Evolutionary conservation across 2,329 filamentous ascomycete species (phyloP).

Genomic region (Lasiodiplodia sp.): DNA sequence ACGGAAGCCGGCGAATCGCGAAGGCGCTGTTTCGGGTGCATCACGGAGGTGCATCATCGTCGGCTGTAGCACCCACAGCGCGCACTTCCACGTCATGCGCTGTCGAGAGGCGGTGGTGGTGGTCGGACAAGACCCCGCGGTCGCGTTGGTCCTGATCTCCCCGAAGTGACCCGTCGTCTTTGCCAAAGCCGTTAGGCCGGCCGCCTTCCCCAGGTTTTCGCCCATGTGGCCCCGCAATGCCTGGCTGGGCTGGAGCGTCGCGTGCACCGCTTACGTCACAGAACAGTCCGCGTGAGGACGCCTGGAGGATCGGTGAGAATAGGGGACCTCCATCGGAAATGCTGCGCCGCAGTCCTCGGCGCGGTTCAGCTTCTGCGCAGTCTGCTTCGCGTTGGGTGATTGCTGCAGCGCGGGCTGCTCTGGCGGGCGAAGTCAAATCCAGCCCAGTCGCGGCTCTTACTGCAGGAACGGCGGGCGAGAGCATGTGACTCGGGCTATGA

Average conservation of each 20-base stretch:
- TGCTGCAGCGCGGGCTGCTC: neutral
- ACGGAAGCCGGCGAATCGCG: slow-evolving; percentile 12
- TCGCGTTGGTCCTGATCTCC: slow-evolving; percentile 7
- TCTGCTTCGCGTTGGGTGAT: neutral
- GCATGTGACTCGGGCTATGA: slow-evolving; percentile 19
- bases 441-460: slow-evolving; percentile 18
- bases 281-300: slow-evolving; percentile 18
- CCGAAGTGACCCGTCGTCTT: slow-evolving; percentile 25
- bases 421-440: neutral
- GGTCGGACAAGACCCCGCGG: slow-evolving; percentile 9
- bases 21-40: neutral
- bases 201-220: slow-evolving; percentile 15
- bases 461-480: slow-evolving; percentile 13
- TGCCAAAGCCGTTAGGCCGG: slow-evolving; percentile 22
- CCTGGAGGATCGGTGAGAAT: slow-evolving; percentile 17
- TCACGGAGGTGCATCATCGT: neutral
- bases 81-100: neutral
- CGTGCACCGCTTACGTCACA: slow-evolving; percentile 24
- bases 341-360: neutral
- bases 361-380: neutral
- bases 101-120: neutral
- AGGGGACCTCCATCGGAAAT: neutral
- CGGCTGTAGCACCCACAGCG: neutral
- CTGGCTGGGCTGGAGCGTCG: slow-evolving; percentile 4
- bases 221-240: slow-evolving; percentile 17